A percentile compares a stretch with the other conserved stretches of the same genome.
These are phyloP conservation scores for Cystobasidium ongulense DNA, from an alignment of 768 basidiomycete species.

Conservation along the genomic window DNA sequence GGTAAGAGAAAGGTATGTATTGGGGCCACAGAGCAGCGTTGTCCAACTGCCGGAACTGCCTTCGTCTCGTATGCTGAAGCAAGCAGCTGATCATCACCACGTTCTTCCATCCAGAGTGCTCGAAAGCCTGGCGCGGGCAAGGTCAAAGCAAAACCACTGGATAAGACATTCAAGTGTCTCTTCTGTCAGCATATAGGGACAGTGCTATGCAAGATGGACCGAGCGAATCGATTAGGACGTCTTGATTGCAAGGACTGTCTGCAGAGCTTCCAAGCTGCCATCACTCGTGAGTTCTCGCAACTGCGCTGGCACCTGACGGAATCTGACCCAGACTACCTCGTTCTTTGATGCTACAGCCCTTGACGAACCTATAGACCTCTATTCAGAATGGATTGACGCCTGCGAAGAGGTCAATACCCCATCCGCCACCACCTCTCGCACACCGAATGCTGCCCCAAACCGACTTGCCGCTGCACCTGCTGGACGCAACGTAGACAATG, in stretches of 20 bases:
- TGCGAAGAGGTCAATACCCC: conserved; percentile 33
- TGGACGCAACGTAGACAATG: background rate
- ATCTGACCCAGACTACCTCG: background rate
- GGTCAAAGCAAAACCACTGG: conserved; percentile 21
- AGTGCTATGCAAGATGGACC: conserved; percentile 41
- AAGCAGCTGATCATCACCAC: background rate
- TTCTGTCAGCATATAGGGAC: conserved; percentile 38
- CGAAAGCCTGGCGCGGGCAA: conserved; percentile 24
- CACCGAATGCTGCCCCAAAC: background rate
- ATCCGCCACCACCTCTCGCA: conserved; percentile 3
- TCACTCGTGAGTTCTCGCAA: conserved; percentile 12
- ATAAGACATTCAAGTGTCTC: conserved; percentile 36
- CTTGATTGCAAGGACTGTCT: conserved; percentile 41
- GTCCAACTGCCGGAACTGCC: too few relatives aligned
- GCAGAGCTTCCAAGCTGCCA: conserved; percentile 34
- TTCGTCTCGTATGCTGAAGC: too few relatives aligned
- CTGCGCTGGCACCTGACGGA: background rate
- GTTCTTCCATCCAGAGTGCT: background rate
- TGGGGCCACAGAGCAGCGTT: background rate
- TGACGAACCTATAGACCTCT: conserved; percentile 39
- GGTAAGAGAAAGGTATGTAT: conserved; percentile 20
- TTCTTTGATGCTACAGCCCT: conserved; percentile 27
- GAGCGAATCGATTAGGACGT: conserved; percentile 30
- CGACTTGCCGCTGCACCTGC: background rate
- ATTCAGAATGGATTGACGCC: conserved; percentile 41